A percentile compares a stretch with the other conserved stretches of the same genome.
Conservation (phyloP, 495 filamentous ascomycete species). For the Friedmanniomyces simplex region DNA sequence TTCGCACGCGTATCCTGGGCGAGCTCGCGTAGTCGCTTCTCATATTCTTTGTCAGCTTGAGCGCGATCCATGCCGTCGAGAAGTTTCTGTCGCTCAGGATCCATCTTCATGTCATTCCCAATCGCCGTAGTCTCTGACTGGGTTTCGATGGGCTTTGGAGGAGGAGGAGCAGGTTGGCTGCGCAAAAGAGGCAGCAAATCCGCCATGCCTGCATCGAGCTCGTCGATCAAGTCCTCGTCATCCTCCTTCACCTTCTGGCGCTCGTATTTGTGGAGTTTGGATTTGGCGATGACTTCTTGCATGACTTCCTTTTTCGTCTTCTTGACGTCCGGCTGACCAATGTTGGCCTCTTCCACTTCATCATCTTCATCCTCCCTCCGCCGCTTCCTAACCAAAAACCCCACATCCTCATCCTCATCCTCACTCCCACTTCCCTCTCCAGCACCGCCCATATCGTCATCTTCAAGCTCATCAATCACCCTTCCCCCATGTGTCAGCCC, state of each 20-base stretch:
- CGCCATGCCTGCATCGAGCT: constrained; percentile 66
- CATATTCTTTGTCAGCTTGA: constrained; percentile 70
- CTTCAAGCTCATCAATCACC: constrained; percentile 45
- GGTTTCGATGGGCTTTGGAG: constrained; percentile 32
- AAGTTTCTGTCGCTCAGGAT: constrained; percentile 48
- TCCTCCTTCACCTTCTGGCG: constrained; percentile 88
- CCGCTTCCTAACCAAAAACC: constrained; percentile 40
- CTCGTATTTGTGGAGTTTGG: constrained; percentile 87
- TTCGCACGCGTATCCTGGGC: constrained; percentile 70
- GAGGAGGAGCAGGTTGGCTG: constrained; percentile 36
- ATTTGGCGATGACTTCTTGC: constrained; percentile 95
- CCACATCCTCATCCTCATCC: constrained; percentile 34
- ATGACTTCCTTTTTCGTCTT: constrained; percentile 93
- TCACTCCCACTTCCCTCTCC: constrained; percentile 31
- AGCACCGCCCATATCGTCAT: constrained; percentile 57
- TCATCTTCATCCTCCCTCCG: constrained; percentile 21
- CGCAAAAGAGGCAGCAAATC: constrained; percentile 65
- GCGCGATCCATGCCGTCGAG: constrained; percentile 52
- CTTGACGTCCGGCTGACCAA: constrained; percentile 57
- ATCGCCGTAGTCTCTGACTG: constrained; percentile 8
- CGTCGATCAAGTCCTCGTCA: constrained; percentile 80
- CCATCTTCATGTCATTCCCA: constrained; percentile 32
- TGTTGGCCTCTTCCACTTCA: constrained; percentile 34
- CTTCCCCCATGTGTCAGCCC: constrained; percentile 74
- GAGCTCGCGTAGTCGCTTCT: constrained; percentile 67